phyloP scores from a whole-genome alignment of 805 yeast genomes.

The Wickerhamomyces xylosicus region DNA sequence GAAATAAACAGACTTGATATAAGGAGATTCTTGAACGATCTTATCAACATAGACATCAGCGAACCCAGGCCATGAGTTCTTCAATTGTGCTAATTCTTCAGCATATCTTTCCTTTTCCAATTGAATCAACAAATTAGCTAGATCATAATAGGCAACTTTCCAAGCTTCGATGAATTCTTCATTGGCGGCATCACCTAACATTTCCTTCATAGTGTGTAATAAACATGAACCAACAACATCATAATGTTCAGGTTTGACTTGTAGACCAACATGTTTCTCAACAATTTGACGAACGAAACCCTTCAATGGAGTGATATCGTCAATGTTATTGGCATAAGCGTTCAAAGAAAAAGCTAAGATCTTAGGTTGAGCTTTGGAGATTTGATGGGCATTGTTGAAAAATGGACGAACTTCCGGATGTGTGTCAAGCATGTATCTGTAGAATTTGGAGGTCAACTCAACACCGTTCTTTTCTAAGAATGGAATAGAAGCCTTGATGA shows the following conservation, averaged over 20 bases:
- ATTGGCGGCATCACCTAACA: conserved; percentile 52
- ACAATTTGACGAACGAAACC: conserved; percentile 50
- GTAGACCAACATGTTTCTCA: conserved; percentile 56
- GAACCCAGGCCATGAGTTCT: conserved; percentile 50
- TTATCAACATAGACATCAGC: conserved; percentile 36
- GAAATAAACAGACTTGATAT: conserved; percentile 43
- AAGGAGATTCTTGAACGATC: conserved; percentile 31
- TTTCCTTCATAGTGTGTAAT: conserved; percentile 40
- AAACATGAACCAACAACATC: conserved; percentile 52
- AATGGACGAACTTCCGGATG: conserved; percentile 47
- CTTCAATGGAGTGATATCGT: conserved; percentile 41
- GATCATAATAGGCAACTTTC: conserved; percentile 51
- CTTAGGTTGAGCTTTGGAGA: conserved; percentile 44
- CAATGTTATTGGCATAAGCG: conserved; percentile 53
- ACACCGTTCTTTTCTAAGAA: conserved; percentile 45
- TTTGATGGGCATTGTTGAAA: conserved; percentile 53
- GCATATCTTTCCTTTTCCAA: conserved; percentile 40
- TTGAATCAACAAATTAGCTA: conserved; percentile 50
- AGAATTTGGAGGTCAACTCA: conserved; percentile 42
- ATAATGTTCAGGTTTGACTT: conserved; percentile 54
- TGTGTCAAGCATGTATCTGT: conserved; percentile 40
- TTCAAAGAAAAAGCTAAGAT: conserved; percentile 54
- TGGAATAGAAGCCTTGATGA: conserved; percentile 42
- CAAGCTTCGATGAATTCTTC: conserved; percentile 51
- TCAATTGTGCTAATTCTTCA: conserved; percentile 15